These are phyloP conservation scores for Eutrema heterophyllum DNA, from an alignment of 345 rosid genomes.

Conservation along the genomic window DNA sequence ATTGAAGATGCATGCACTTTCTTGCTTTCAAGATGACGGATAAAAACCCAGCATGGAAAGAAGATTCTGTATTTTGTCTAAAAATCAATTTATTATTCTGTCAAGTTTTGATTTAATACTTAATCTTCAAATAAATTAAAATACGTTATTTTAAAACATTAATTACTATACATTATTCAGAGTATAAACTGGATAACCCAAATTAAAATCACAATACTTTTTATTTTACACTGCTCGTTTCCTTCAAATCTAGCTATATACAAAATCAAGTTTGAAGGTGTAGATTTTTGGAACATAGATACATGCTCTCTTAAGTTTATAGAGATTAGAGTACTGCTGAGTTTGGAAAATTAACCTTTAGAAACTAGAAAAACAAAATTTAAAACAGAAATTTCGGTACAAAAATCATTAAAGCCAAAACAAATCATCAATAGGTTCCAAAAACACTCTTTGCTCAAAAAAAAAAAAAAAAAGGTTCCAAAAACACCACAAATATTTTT, in stretches of 20 bases:
- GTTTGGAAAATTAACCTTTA: neutral
- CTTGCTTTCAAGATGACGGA: slow-evolving; percentile 12
- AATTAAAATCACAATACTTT: neutral
- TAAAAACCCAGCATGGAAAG: neutral
- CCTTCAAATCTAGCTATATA: neutral
- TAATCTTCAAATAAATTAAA: neutral
- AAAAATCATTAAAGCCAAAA: neutral
- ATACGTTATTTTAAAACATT: neutral
- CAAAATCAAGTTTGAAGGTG: neutral
- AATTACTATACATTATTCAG: neutral
- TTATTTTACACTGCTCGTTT: neutral
- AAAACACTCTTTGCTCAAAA: neutral
- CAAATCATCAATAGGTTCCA: neutral
- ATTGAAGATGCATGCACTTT: slow-evolving; percentile 35
- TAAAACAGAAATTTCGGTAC: neutral
- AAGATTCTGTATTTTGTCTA: neutral
- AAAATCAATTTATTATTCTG: neutral
- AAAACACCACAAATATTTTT: neutral
- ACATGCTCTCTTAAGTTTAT: neutral
- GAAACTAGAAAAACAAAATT: too few relatives aligned
- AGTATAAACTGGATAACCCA: neutral
- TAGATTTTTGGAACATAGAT: neutral
- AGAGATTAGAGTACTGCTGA: neutral
- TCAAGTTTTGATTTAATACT: neutral
- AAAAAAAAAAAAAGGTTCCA: too few relatives aligned